phyloP scores from a whole-genome alignment of 2,329 filamentous ascomycete species.

The Colletotrichum scovillei region DNA sequence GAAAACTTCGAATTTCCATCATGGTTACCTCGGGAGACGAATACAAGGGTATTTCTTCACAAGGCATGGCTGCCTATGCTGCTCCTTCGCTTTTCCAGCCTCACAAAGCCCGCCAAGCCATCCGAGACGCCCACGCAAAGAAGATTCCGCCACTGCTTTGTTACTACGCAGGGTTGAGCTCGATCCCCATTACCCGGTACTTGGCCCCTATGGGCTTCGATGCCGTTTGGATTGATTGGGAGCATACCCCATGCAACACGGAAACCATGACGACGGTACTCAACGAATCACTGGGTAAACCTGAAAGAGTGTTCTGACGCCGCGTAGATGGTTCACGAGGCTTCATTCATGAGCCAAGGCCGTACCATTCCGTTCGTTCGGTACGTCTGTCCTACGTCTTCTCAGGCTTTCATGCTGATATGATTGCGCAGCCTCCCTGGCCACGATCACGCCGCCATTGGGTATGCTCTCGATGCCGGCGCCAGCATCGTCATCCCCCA shows the following conservation, averaged over 20 bases:
- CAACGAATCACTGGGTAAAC: accelerated
- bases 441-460: constrained; percentile 59
- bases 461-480: constrained; percentile 58
- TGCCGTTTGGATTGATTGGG: constrained; percentile 59
- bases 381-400: background rate
- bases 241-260: constrained; percentile 56
- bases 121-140: constrained; percentile 57
- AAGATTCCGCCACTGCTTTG: constrained; percentile 56
- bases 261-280: constrained; percentile 58
- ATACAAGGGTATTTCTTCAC: constrained; percentile 19
- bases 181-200: constrained; percentile 51
- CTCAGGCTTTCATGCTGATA: no score
- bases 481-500: constrained; percentile 59
- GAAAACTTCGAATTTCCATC: background rate
- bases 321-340: constrained; percentile 55
- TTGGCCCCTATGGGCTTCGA: constrained; percentile 57
- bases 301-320: constrained; percentile 9
- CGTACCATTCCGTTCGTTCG: constrained; percentile 57
- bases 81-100: constrained; percentile 59
- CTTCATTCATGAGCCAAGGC: constrained; percentile 58
- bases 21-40: constrained; percentile 27
- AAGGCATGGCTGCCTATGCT: constrained; percentile 52
- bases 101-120: constrained; percentile 55
- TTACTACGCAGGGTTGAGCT: constrained; percentile 54
- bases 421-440: constrained; percentile 46